Percentiles rank a stretch among this genome's conserved stretches.
phyloP scores from a whole-genome alignment of 176 grass and related monocot species.

The Oropetium thomaeum region DNA sequence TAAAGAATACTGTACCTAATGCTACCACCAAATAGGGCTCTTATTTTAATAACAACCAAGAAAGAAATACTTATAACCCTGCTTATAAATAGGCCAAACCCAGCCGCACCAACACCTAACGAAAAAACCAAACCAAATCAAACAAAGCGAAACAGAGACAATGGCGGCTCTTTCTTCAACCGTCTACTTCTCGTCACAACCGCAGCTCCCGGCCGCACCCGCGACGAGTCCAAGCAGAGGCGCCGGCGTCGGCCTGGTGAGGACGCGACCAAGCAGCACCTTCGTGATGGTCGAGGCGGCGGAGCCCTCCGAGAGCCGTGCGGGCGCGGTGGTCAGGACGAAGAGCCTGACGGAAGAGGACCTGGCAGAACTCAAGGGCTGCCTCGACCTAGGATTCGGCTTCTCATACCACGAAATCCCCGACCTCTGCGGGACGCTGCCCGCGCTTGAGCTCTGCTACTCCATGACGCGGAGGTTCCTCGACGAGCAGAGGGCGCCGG shows the following conservation, averaged over 20 bases:
- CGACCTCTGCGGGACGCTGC: constrained; percentile 61
- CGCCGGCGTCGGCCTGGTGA: background rate
- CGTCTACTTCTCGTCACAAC: constrained; percentile 51
- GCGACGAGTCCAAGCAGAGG: background rate
- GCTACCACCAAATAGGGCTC: background rate
- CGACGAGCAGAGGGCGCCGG: constrained; percentile 48
- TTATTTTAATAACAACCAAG: background rate
- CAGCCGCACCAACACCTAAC: background rate
- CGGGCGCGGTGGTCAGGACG: constrained; percentile 30
- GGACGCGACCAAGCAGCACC: constrained; percentile 16
- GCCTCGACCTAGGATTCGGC: constrained; percentile 81
- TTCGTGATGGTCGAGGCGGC: constrained; percentile 58
- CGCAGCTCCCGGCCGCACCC: constrained; percentile 26
- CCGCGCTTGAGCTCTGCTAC: constrained; percentile 74
- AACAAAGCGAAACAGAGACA: background rate
- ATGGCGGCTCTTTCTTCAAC: constrained; percentile 44
- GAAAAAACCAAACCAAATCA: background rate
- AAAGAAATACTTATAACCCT: background rate
- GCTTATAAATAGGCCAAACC: constrained; percentile 41
- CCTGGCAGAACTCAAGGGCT: constrained; percentile 77
- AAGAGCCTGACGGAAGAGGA: constrained; percentile 78
- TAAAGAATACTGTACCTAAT: background rate
- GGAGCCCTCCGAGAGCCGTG: background rate
- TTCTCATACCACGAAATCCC: constrained; percentile 73
- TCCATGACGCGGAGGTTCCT: constrained; percentile 73